These are phyloP conservation scores for Rhododendron ovatum DNA, from an alignment of 148 eudicot genomes.

Conservation along the genomic window DNA sequence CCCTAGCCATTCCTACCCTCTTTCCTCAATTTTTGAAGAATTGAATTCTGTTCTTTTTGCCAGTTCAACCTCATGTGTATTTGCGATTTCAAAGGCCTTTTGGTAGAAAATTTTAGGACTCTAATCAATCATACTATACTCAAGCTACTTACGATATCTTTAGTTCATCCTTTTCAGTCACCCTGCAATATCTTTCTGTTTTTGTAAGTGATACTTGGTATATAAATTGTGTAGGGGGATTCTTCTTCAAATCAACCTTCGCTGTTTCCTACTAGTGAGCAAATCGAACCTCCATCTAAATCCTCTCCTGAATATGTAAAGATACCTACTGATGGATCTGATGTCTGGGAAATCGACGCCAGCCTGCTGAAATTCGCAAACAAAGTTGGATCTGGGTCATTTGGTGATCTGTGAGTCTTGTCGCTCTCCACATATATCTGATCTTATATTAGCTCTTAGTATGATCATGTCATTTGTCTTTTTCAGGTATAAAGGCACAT, in stretches of 20 bases:
- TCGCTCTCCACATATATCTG: background rate
- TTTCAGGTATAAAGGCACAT: constrained; percentile 69
- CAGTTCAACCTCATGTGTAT: background rate
- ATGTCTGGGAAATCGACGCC: constrained; percentile 44
- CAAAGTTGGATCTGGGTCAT: constrained; percentile 57
- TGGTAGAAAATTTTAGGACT: background rate
- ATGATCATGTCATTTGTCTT: constrained; percentile 1
- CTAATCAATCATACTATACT: background rate
- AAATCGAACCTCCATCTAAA: constrained; percentile 14
- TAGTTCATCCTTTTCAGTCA: background rate
- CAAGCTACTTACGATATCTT: background rate
- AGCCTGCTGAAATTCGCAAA: constrained; percentile 31
- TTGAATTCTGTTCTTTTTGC: background rate
- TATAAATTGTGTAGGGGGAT: constrained; percentile 24
- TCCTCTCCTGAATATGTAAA: constrained; percentile 20
- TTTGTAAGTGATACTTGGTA: background rate
- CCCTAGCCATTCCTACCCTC: background rate
- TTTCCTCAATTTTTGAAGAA: background rate
- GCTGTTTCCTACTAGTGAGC: constrained; percentile 13
- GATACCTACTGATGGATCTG: constrained; percentile 22
- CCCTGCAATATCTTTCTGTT: background rate
- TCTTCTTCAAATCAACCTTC: constrained; percentile 21
- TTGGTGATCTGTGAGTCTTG: constrained; percentile 55
- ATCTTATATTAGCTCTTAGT: background rate
- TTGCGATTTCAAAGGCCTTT: background rate